Evolutionary conservation across 495 filamentous ascomycete genomes (phyloP), one percentile per base, ranked within the genome.

Genomic region (Penicillium subrubescens): DNA sequence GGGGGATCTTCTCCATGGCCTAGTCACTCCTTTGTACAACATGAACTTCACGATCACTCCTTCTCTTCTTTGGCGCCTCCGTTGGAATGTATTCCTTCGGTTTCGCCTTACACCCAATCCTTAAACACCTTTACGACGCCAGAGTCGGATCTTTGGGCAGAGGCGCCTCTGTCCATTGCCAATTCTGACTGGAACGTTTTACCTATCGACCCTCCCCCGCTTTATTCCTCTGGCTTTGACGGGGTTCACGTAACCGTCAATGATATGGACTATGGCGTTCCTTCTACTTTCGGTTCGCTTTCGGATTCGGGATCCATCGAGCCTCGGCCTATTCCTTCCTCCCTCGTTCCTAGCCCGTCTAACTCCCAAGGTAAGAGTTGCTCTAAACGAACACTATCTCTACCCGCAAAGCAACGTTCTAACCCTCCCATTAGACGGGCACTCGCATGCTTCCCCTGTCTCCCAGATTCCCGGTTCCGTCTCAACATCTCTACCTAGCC

Each of bases 181-280:
- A 59, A 67, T 62, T 57, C 65, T 56, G 71, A 74, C 70, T 72
- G 71, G 71, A 70, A 72, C 56, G 54, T 67, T n/a, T 14, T 67
- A 60, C 64, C 71, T 58, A 54, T 61, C 44, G 34, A 69, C 17
- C 33, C 64, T 57, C 25, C 61, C 1, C 33, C 59, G 17, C 57
- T 69, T 3, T 68, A 65, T 53, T 39, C 60, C n/a, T 15, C 56
- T 21, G 57, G 21, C 51, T 59, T 68, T 59, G 67, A 70, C 50
- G 50, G 64, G 55, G 53, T 37, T 21, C 59, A 70, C 52, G 35
- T 66, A 25, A 29, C 65, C 35, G 48, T 67, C 51, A 61, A 66
- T 29, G 58, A 67, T 23, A n/a, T 56, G 19, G 64, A 41, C 12
- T 72, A 68, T 57, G 65, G 65, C 51, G 51, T 65, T 48, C 59